phyloP scores from a whole-genome alignment of 257 asterid genomes.

The Solanum sejunctum region DNA sequence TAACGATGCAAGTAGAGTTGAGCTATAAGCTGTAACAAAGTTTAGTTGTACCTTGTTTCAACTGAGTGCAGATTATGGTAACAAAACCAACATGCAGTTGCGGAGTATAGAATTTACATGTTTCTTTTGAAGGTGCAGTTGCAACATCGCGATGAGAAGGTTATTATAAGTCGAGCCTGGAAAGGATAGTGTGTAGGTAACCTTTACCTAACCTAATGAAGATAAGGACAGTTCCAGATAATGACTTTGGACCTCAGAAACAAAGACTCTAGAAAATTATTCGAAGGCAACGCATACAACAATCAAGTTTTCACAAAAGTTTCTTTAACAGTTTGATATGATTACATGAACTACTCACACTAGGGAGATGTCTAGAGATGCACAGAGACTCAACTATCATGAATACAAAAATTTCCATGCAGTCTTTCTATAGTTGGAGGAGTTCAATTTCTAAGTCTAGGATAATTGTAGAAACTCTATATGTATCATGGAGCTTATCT shows the following conservation, averaged over 20 bases:
- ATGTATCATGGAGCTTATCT: neutral
- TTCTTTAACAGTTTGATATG: neutral
- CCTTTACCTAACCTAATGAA: too few species aligned
- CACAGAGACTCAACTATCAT: neutral
- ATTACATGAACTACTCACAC: neutral
- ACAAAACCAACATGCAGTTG: too few species aligned
- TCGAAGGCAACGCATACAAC: neutral
- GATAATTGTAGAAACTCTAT: neutral
- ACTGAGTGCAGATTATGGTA: too few species aligned
- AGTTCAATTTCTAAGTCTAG: neutral
- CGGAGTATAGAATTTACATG: too few species aligned
- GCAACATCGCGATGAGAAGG: too few species aligned
- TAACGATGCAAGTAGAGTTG: neutral
- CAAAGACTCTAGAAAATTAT: neutral
- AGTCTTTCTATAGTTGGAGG: neutral
- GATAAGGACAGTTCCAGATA: too few species aligned
- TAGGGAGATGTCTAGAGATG: neutral
- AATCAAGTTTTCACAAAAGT: neutral
- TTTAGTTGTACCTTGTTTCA: too few species aligned
- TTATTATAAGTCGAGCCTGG: too few species aligned
- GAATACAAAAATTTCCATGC: neutral
- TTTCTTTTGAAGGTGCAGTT: too few species aligned
- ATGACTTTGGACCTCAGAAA: too few species aligned
- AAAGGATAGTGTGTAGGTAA: too few species aligned
- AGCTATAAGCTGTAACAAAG: too few species aligned